Evolutionary conservation across 305 asterid genomes (phyloP).

Genomic region (Salvia sclarea): DNA sequence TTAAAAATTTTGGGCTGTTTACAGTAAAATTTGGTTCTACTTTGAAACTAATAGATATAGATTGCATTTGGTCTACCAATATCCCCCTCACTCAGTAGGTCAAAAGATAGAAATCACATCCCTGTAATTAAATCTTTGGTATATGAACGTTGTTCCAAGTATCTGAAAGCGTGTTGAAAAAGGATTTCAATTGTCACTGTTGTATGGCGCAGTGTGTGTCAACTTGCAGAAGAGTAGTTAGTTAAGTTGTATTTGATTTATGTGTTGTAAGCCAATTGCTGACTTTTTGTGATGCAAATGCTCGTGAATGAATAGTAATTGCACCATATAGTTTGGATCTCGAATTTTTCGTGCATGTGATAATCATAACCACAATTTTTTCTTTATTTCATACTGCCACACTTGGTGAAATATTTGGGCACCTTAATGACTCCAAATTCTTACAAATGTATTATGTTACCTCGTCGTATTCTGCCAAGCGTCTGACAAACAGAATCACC

Average conservation of each 20-base stretch:
- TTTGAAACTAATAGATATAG: background rate
- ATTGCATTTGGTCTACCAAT: background rate
- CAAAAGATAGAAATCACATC: background rate
- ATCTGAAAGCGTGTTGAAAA: background rate
- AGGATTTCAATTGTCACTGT: constrained; percentile 10
- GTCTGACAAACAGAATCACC: background rate
- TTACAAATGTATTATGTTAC: background rate
- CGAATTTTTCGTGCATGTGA: background rate
- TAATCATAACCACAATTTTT: background rate
- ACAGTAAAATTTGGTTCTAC: background rate
- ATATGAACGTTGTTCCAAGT: background rate
- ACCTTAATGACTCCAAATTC: background rate
- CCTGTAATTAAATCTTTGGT: background rate
- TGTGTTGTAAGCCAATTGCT: background rate
- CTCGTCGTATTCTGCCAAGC: background rate
- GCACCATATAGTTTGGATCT: background rate
- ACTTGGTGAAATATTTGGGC: background rate
- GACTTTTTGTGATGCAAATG: background rate
- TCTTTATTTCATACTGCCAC: background rate
- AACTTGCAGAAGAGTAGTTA: background rate
- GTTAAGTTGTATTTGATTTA: background rate
- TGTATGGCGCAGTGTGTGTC: background rate
- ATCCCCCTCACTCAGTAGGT: background rate
- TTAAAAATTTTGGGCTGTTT: background rate
- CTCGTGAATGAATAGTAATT: constrained; percentile 29